Evolutionary conservation across 306 rosid species (phyloP).

Genomic region (Ormosia semicastrata): DNA sequence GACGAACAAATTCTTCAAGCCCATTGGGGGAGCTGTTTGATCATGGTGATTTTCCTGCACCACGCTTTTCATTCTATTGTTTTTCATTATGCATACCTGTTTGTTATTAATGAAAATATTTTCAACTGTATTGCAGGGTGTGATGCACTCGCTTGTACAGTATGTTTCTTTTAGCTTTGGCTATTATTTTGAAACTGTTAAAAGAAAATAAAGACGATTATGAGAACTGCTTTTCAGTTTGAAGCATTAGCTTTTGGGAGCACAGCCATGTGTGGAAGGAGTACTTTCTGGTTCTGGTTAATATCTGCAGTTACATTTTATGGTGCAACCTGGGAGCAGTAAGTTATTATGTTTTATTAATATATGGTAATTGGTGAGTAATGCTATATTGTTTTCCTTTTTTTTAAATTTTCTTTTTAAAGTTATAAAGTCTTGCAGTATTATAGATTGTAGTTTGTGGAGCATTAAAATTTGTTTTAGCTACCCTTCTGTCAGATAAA

Average conservation of each 20-base stretch:
- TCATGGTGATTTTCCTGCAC: constrained; percentile 62
- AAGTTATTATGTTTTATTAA: constrained; percentile 43
- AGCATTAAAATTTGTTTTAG: not conserved
- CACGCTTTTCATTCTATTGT: not conserved
- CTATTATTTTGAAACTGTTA: constrained; percentile 20
- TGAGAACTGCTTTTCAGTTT: constrained; percentile 50
- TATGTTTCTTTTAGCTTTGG: constrained; percentile 40
- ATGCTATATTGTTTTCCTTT: not conserved
- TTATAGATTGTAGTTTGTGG: not conserved
- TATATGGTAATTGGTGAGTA: not conserved
- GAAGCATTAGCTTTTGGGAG: constrained; percentile 93
- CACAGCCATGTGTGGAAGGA: constrained; percentile 88
- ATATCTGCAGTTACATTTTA: constrained; percentile 91
- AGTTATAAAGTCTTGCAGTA: not conserved
- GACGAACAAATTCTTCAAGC: constrained; percentile 93
- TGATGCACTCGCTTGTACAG: constrained; percentile 98
- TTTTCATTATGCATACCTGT: not conserved
- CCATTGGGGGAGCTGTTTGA: constrained; percentile 97
- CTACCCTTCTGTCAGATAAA: constrained; percentile 1
- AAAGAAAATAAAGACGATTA: constrained; percentile 21
- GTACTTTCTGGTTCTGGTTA: constrained; percentile 93
- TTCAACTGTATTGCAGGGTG: constrained; percentile 72
- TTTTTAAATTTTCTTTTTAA: not conserved
- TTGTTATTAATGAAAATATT: constrained; percentile 35
- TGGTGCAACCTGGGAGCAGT: constrained; percentile 98